A percentile compares a stretch with the other conserved stretches of the same genome.
Conservation (phyloP, 345 rosid genomes). For the Gossypium mustelinum region DNA sequence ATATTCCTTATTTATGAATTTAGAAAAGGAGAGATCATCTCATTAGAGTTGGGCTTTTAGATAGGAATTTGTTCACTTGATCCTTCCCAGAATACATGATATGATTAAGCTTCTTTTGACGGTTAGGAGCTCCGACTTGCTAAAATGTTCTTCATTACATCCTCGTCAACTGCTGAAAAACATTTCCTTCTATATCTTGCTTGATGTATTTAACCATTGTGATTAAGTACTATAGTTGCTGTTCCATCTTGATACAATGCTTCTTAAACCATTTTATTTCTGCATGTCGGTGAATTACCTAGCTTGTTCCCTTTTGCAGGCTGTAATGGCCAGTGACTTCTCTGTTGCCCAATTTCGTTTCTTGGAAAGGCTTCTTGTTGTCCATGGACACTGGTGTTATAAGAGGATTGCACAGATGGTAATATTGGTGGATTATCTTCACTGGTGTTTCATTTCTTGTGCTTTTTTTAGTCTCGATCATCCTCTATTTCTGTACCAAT, state of each 20-base stretch:
- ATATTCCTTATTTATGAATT: neutral
- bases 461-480: neutral
- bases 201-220: neutral
- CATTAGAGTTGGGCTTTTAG: neutral
- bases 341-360: conserved; percentile 91
- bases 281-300: neutral
- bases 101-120: neutral
- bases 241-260: neutral
- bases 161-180: neutral
- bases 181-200: neutral
- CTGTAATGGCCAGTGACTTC: conserved; percentile 99
- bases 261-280: neutral
- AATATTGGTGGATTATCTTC: conserved; percentile 19
- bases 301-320: conserved; percentile 43
- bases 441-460: conserved; percentile 11
- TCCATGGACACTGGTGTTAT: conserved; percentile 99
- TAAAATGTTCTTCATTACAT: neutral
- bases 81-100: neutral
- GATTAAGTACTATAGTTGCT: neutral
- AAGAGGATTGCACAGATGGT: conserved; percentile 98
- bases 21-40: neutral
- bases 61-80: neutral
- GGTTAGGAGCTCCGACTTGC: neutral
- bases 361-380: conserved; percentile 90
- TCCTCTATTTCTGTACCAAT: conserved; percentile 8